Conservation (phyloP, 805 yeast species). For the Saccharomyces mikatae region DNA sequence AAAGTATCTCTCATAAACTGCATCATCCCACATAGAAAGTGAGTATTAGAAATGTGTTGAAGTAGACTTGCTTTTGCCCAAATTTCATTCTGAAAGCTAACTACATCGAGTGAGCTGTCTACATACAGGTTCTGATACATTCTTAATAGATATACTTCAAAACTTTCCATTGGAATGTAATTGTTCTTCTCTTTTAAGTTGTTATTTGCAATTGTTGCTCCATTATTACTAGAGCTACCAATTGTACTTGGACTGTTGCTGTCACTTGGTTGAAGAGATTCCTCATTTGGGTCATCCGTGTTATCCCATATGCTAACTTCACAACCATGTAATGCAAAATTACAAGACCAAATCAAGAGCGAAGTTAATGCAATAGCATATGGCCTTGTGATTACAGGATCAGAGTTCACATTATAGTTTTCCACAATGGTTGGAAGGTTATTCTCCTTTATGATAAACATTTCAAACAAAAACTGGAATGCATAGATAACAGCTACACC, state of each 20-base stretch:
- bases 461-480: constrained; percentile 52
- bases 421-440: constrained; percentile 30
- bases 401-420: constrained; percentile 46
- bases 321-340: constrained; percentile 40
- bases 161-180: constrained; percentile 38
- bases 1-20: constrained; percentile 37
- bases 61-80: constrained; percentile 36
- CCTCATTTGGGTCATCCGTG: constrained; percentile 3
- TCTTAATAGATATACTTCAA: constrained; percentile 43
- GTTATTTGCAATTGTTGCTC: neutral
- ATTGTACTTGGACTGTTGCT: neutral
- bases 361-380: constrained; percentile 30
- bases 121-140: constrained; percentile 33
- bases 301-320: constrained; percentile 32
- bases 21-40: constrained; percentile 50
- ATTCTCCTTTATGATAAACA: constrained; percentile 43
- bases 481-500: constrained; percentile 52
- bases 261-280: constrained; percentile 10
- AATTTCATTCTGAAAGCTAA: constrained; percentile 36
- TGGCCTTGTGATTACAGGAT: constrained; percentile 38
- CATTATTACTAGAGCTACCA: neutral
- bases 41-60: constrained; percentile 34
- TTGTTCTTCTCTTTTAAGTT: constrained; percentile 4
- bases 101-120: constrained; percentile 27
- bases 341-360: constrained; percentile 44